phyloP scores from a whole-genome alignment of 2,329 filamentous ascomycete species.

The Nemania sp. region DNA sequence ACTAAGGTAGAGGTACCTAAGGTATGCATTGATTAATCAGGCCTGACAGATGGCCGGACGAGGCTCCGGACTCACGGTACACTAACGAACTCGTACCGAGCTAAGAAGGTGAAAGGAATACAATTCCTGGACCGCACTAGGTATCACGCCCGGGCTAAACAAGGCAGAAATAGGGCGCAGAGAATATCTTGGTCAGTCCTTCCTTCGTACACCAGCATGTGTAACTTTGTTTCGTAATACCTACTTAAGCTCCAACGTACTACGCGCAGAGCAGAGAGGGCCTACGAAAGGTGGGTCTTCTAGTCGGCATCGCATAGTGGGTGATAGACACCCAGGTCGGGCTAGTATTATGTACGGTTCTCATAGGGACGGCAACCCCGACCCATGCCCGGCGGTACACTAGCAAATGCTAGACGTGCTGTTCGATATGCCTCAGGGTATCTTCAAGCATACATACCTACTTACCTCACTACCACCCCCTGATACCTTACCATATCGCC shows the following conservation, averaged over 20 bases:
- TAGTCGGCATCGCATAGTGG: too few species aligned
- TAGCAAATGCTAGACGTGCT: background rate
- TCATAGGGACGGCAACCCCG: conserved; percentile 4
- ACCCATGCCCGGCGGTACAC: background rate
- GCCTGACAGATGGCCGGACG: background rate
- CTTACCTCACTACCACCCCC: background rate
- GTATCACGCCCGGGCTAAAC: too few species aligned
- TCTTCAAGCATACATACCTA: too few species aligned
- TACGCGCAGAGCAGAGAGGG: too few species aligned
- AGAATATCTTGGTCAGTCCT: too few species aligned
- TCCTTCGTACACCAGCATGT: too few species aligned
- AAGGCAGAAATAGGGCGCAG: background rate
- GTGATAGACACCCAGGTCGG: too few species aligned
- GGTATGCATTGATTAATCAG: background rate
- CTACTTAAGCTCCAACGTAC: too few species aligned
- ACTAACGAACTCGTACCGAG: background rate
- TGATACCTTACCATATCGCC: background rate
- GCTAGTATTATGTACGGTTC: too few species aligned
- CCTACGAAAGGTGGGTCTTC: too few species aligned
- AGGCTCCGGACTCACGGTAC: conserved; percentile 2
- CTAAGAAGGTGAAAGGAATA: background rate
- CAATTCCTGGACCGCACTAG: background rate
- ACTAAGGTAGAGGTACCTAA: too few species aligned
- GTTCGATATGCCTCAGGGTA: conserved; percentile 1
- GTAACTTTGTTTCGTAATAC: conserved; percentile 1